Evolutionary conservation across 805 yeast genomes (phyloP), one percentile per base, ranked within the genome.

Genomic region (Saturnispora serradocipensis): DNA sequence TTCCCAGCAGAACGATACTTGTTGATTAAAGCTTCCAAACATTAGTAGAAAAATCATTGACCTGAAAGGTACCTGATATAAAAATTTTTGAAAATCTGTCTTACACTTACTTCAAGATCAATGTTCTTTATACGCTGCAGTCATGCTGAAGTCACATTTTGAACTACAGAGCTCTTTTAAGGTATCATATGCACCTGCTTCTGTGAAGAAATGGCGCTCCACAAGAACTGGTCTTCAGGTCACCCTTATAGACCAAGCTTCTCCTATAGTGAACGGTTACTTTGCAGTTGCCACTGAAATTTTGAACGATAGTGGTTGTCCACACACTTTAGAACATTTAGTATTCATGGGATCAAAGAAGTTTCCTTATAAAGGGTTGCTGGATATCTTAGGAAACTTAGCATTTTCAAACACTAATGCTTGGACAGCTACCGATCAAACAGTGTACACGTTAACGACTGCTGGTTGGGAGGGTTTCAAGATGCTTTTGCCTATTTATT

Each of bases 401-500:
- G 82, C 88, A 55, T 86, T 84, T 67, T 85, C 96, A 2, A 75
- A 81, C 5, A 93, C 98, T 0, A 93, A 93, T 63, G 99, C 99
- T 0, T 90, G 97, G 97, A 93, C 99, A 0, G 88, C 85, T 0
- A 88, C 93, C 4, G 98, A 93, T 67, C 95, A 88, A 63, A 93
- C 99, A 0, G 97, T 89, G 2, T 93, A 93, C 60, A 88, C 97
- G 2, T 72, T 93, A 51, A 77, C 85, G 8, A 82, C 95, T 38
- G 98, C 98, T 1, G 98, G 98, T 9, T 90, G 97, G 96, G 88
- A 87, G 52, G 98, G 97, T 1, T 93, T 93, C 68, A 79, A 78
- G 46, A 76, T 82, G 54, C 69, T 93, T 28, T 74, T 93, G 30
- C 98, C 99, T 0, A 83, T 89, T 3, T 93, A 91, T 64, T 68